Conservation (phyloP, 805 yeast species). For the Clavispora santaluciae region DNA sequence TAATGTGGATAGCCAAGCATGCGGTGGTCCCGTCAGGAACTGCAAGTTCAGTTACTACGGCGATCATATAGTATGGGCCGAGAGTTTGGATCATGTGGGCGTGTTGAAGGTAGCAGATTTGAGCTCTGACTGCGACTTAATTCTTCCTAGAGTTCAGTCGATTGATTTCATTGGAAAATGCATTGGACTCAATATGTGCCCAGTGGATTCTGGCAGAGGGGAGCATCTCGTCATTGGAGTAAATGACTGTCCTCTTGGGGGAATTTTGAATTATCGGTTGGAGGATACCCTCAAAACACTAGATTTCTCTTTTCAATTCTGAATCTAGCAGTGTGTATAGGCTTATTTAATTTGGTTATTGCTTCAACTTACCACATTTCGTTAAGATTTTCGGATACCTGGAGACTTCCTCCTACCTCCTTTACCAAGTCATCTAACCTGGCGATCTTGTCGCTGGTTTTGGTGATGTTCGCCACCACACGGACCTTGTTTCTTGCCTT, state of each 20-base stretch:
- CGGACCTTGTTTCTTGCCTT: constrained; percentile 62
- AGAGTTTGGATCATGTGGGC: constrained; percentile 55
- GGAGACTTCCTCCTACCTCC: constrained; percentile 35
- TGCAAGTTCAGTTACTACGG: constrained; percentile 47
- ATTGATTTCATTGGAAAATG: constrained; percentile 56
- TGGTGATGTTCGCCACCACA: constrained; percentile 39
- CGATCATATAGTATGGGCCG: constrained; percentile 49
- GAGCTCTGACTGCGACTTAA: constrained; percentile 7
- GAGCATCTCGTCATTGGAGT: constrained; percentile 51
- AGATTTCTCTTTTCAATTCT: constrained; percentile 37
- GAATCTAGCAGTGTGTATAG: not conserved
- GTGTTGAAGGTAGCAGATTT: constrained; percentile 37
- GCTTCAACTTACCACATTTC: constrained; percentile 37
- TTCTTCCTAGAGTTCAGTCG: constrained; percentile 33
- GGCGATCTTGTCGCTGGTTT: constrained; percentile 20
- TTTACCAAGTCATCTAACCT: constrained; percentile 28
- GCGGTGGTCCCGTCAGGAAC: constrained; percentile 50
- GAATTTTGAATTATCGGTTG: constrained; percentile 45
- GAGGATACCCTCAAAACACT: constrained; percentile 31
- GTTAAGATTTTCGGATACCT: constrained; percentile 32
- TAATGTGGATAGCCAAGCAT: constrained; percentile 11
- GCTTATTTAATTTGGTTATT: not conserved
- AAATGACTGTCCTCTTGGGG: constrained; percentile 53
- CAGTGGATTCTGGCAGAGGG: constrained; percentile 38
- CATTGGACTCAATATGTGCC: constrained; percentile 48